Evolutionary conservation across 2,329 filamentous ascomycete genomes (phyloP).

Genomic region (Zasmidium cellare): DNA sequence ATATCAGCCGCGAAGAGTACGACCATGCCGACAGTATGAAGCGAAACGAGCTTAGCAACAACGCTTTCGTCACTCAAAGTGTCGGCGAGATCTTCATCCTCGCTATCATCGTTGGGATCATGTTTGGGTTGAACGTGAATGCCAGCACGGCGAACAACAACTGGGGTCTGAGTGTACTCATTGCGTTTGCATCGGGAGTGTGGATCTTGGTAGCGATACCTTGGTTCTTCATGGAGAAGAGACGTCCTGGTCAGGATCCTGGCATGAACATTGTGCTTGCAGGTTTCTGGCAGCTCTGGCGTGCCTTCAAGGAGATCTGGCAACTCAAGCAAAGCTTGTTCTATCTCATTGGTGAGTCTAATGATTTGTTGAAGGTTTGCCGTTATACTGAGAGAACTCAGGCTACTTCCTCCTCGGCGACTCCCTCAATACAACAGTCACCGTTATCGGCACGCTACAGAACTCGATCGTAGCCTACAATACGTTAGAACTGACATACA

Average conservation of each 20-base stretch:
- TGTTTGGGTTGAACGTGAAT: constrained; percentile 62
- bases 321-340: constrained; percentile 65
- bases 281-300: constrained; percentile 62
- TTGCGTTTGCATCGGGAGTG: constrained; percentile 64
- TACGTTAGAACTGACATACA: constrained; percentile 64
- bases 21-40: constrained; percentile 63
- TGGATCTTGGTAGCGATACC: constrained; percentile 66
- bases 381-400: too few species aligned
- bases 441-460: constrained; percentile 65
- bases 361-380: too few species aligned
- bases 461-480: constrained; percentile 66
- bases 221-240: constrained; percentile 67
- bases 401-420: constrained; percentile 69
- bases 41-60: constrained; percentile 63
- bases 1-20: constrained; percentile 60
- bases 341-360: constrained; percentile 54
- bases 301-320: constrained; percentile 62
- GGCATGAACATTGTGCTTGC: constrained; percentile 56
- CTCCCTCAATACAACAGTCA: constrained; percentile 68
- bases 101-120: constrained; percentile 64
- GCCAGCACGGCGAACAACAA: constrained; percentile 62
- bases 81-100: constrained; percentile 63
- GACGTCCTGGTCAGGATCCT: constrained; percentile 58
- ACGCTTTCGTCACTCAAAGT: constrained; percentile 65
- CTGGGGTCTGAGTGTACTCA: constrained; percentile 64